A percentile compares a stretch with the other conserved stretches of the same genome.
Conservation (phyloP, 2,329 filamentous ascomycete genomes). For the Sporothrix luriei region DNA sequence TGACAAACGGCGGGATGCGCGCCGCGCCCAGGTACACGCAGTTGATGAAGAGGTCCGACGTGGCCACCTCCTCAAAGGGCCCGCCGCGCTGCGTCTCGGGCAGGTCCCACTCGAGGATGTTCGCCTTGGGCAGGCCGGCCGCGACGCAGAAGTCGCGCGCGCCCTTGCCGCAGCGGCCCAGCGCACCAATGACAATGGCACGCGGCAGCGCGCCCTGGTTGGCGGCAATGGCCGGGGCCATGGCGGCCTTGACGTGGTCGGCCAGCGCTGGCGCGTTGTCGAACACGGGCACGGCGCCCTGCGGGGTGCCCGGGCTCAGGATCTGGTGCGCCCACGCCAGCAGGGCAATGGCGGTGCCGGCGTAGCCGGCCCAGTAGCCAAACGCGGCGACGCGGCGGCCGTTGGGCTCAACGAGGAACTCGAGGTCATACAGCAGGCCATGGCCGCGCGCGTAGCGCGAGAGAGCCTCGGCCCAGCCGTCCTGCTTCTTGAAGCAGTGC, state of each 20-base stretch:
- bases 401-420: slow-evolving; percentile 73
- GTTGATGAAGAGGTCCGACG: slow-evolving; percentile 78
- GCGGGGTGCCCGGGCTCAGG: slow-evolving; percentile 50
- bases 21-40: slow-evolving; percentile 75
- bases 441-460: slow-evolving; percentile 74
- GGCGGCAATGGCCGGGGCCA: slow-evolving; percentile 66
- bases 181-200: slow-evolving; percentile 80
- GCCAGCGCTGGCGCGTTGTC: slow-evolving; percentile 61
- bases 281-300: slow-evolving; percentile 28
- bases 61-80: slow-evolving; percentile 76
- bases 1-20: slow-evolving; percentile 80
- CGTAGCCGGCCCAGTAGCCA: slow-evolving; percentile 75
- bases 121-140: slow-evolving; percentile 69
- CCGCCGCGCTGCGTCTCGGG: slow-evolving; percentile 75
- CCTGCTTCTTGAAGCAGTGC: slow-evolving; percentile 75
- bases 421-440: slow-evolving; percentile 79
- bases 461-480: slow-evolving; percentile 78
- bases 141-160: slow-evolving; percentile 78
- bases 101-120: slow-evolving; percentile 73
- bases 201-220: slow-evolving; percentile 65
- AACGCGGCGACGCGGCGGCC: slow-evolving; percentile 74
- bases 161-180: slow-evolving; percentile 82
- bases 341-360: slow-evolving; percentile 71
- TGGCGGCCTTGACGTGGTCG: slow-evolving; percentile 69
- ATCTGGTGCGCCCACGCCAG: slow-evolving; percentile 85